Percentiles rank a stretch among this genome's conserved stretches.
Conservation (phyloP, 2,329 filamentous ascomycete genomes). For the Apiospora malaysiana region DNA sequence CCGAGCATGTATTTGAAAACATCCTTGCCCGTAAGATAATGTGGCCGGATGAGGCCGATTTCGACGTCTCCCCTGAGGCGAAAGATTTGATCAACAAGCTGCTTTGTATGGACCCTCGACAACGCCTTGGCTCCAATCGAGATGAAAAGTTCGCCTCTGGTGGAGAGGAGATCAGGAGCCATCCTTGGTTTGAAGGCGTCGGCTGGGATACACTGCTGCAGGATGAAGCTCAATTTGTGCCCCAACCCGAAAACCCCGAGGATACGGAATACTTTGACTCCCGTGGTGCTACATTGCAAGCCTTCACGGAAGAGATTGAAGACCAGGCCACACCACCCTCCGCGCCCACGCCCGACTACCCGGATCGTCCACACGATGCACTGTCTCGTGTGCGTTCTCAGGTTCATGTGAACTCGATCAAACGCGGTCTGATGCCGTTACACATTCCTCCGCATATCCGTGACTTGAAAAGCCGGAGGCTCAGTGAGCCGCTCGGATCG, state of each 20-base stretch:
- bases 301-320: constrained; percentile 93
- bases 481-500: constrained; percentile 86
- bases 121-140: constrained; percentile 84
- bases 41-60: constrained; percentile 86
- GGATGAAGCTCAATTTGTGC: constrained; percentile 95
- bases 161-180: constrained; percentile 87
- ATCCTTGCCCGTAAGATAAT: constrained; percentile 88
- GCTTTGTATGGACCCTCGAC: constrained; percentile 81
- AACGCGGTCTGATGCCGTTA: constrained; percentile 90
- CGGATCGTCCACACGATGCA: constrained; percentile 92
- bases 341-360: constrained; percentile 75
- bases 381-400: constrained; percentile 88
- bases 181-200: constrained; percentile 86
- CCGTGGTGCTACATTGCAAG: constrained; percentile 87
- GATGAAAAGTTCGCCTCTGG: constrained; percentile 83
- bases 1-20: constrained; percentile 96
- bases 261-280: constrained; percentile 98
- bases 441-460: constrained; percentile 97
- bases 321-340: constrained; percentile 82
- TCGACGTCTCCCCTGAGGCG: constrained; percentile 82
- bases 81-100: constrained; percentile 94
- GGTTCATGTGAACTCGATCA: constrained; percentile 74
- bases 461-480: constrained; percentile 82
- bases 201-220: constrained; percentile 93
- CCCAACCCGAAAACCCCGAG: constrained; percentile 89